These are phyloP conservation scores for Malassezia vespertilionis DNA, from an alignment of 1,284 basidiomycete species.

Conservation along the genomic window DNA sequence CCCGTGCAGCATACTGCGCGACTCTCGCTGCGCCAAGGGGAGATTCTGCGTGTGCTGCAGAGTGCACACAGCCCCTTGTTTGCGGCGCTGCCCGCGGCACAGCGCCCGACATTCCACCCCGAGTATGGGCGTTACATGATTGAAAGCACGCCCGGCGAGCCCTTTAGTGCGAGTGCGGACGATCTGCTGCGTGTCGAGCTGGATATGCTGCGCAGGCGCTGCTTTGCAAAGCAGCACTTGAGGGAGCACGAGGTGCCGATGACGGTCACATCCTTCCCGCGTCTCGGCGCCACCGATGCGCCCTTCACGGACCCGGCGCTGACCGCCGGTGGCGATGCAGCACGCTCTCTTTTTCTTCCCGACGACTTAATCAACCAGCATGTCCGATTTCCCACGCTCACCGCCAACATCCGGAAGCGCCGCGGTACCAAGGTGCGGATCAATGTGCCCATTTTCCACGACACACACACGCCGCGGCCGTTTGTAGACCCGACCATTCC, in stretches of 20 bases:
- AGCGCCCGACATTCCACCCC: constrained; percentile 68
- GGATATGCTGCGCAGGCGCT: constrained; percentile 80
- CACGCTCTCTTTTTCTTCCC: constrained; percentile 83
- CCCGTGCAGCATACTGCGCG: constrained; percentile 66
- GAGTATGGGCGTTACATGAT: constrained; percentile 99
- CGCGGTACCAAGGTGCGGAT: constrained; percentile 89
- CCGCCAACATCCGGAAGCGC: constrained; percentile 82
- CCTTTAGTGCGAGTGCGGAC: constrained; percentile 73
- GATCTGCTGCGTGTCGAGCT: constrained; percentile 80
- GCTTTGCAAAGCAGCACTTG: constrained; percentile 71
- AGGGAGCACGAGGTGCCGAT: constrained; percentile 76
- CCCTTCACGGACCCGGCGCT: constrained; percentile 81
- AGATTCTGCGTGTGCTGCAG: constrained; percentile 72
- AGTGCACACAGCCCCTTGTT: constrained; percentile 52
- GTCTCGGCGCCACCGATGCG: constrained; percentile 67
- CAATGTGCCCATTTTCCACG: constrained; percentile 85
- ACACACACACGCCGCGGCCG: constrained; percentile 71
- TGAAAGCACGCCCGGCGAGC: constrained; percentile 88
- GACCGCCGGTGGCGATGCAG: constrained; percentile 65
- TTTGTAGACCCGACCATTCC: constrained; percentile 84
- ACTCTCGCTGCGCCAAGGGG: constrained; percentile 80
- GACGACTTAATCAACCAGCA: constrained; percentile 95
- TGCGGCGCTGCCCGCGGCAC: constrained; percentile 54
- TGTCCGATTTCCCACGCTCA: constrained; percentile 92
- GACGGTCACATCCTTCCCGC: constrained; percentile 89